Evolutionary conservation across 2,329 filamentous ascomycete genomes (phyloP).

Genomic region (Ophiocordyceps camponoti-leonardi): DNA sequence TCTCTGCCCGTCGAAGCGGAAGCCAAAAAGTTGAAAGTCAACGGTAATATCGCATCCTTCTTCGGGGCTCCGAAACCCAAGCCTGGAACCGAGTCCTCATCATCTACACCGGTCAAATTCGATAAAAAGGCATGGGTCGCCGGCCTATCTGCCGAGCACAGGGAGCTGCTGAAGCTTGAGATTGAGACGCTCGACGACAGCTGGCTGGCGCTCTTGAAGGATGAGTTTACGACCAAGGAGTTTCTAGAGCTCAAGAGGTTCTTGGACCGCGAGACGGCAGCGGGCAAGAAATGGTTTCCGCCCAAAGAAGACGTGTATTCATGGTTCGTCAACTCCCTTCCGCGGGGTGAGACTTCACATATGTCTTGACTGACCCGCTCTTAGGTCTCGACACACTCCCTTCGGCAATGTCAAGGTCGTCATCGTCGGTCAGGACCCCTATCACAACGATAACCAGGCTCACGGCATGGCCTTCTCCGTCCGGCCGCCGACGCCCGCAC

Average conservation of each 20-base stretch:
- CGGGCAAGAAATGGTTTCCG: slow-evolving; percentile 69
- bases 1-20: slow-evolving; percentile 26
- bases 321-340: slow-evolving; percentile 41
- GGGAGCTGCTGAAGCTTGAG: slow-evolving; percentile 66
- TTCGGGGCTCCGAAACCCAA: slow-evolving; percentile 51
- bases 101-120: slow-evolving; percentile 38
- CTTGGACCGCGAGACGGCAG: slow-evolving; percentile 57
- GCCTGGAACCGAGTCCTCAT: slow-evolving; percentile 15
- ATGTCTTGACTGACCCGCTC: neutral
- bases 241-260: slow-evolving; percentile 85
- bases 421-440: slow-evolving; percentile 90
- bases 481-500: slow-evolving; percentile 70
- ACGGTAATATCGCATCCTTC: slow-evolving; percentile 76
- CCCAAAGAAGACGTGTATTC: slow-evolving; percentile 83
- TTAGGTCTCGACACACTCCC: slow-evolving; percentile 88
- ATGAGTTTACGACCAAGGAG: slow-evolving; percentile 60
- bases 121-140: slow-evolving; percentile 85
- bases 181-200: slow-evolving; percentile 83
- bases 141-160: slow-evolving; percentile 64
- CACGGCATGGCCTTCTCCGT: slow-evolving; percentile 95
- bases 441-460: slow-evolving; percentile 89
- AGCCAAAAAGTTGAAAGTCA: slow-evolving; percentile 54
- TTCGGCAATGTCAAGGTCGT: slow-evolving; percentile 80
- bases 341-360: neutral
- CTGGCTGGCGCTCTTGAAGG: slow-evolving; percentile 80